Percentiles rank a stretch among this genome's conserved stretches.
These are phyloP conservation scores for Penicillium malachiteum DNA, from an alignment of 495 filamentous ascomycete species.

Conservation along the genomic window DNA sequence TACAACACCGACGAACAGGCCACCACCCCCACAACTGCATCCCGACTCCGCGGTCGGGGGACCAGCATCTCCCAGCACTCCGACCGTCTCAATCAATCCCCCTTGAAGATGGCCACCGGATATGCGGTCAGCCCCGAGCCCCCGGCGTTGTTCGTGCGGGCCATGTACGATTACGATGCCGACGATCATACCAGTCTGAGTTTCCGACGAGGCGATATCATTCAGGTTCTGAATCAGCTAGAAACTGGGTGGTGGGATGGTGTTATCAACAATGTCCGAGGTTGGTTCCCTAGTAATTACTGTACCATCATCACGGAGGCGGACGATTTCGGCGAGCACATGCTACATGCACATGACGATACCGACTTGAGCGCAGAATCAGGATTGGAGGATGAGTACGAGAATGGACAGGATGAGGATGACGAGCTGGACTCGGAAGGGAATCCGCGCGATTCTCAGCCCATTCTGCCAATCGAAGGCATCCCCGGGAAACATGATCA, in stretches of 20 bases:
- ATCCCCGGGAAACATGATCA: constrained; percentile 59
- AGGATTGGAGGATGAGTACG: constrained; percentile 61
- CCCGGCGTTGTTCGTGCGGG: constrained; percentile 86
- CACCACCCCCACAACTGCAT: constrained; percentile 33
- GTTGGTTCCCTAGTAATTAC: constrained; percentile 99
- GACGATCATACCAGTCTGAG: constrained; percentile 96
- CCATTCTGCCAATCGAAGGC: constrained; percentile 67
- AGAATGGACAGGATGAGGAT: constrained; percentile 65
- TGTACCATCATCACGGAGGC: constrained; percentile 78
- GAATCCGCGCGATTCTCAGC: constrained; percentile 53
- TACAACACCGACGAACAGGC: constrained; percentile 43
- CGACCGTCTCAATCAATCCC: constrained; percentile 30
- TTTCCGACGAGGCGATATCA: constrained; percentile 92
- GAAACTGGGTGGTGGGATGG: constrained; percentile 99
- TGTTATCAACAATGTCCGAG: constrained; percentile 81
- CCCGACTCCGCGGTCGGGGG: constrained; percentile 33
- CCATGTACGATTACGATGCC: constrained; percentile 95
- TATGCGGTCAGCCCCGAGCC: constrained; percentile 66
- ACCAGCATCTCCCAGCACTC: constrained; percentile 30
- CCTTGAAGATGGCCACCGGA: constrained; percentile 41
- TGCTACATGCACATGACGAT: constrained; percentile 40
- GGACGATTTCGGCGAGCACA: constrained; percentile 55
- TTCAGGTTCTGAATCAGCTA: constrained; percentile 95
- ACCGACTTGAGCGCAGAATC: constrained; percentile 59
- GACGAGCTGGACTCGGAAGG: constrained; percentile 65